phyloP scores from a whole-genome alignment of 352 stramenopile species.

The Phytophthora multivora region DNA sequence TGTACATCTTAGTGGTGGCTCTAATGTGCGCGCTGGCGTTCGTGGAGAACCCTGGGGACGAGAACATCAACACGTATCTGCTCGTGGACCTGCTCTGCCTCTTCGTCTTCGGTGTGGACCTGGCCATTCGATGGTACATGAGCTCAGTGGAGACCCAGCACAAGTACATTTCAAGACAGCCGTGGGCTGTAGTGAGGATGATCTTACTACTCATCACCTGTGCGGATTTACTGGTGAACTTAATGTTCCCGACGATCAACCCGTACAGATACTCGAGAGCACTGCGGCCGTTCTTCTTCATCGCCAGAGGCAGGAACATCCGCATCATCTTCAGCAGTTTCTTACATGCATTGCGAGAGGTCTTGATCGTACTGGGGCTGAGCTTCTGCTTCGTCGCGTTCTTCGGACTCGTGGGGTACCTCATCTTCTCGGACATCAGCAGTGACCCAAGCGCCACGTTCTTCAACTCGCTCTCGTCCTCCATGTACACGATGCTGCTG shows the following conservation, averaged over 20 bases:
- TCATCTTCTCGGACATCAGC: slow-evolving; percentile 79
- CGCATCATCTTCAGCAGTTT: slow-evolving; percentile 87
- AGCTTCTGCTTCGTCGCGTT: slow-evolving; percentile 81
- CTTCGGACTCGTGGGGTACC: slow-evolving; percentile 76
- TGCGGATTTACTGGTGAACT: slow-evolving; percentile 55
- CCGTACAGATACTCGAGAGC: slow-evolving; percentile 71
- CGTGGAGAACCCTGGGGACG: slow-evolving; percentile 55
- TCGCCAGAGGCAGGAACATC: slow-evolving; percentile 77
- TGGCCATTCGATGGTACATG: slow-evolving; percentile 84
- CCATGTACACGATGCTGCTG: slow-evolving; percentile 85
- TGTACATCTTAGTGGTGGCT: slow-evolving; percentile 75
- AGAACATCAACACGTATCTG: slow-evolving; percentile 58
- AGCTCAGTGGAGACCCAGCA: slow-evolving; percentile 80
- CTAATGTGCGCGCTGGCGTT: slow-evolving; percentile 74
- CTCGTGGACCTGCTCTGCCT: slow-evolving; percentile 71
- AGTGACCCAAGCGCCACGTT: slow-evolving; percentile 53
- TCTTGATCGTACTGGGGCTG: slow-evolving; percentile 71
- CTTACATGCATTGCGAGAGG: slow-evolving; percentile 70
- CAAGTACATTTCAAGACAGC: slow-evolving; percentile 77
- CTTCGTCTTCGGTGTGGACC: slow-evolving; percentile 61
- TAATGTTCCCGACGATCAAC: slow-evolving; percentile 53
- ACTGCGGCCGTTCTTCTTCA: slow-evolving; percentile 81
- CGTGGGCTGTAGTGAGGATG: slow-evolving; percentile 74
- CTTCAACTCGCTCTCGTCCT: slow-evolving; percentile 72
- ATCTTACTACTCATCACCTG: slow-evolving; percentile 59